Conservation (phyloP, 2,329 filamentous ascomycete genomes). For the Triangularia setosa region DNA sequence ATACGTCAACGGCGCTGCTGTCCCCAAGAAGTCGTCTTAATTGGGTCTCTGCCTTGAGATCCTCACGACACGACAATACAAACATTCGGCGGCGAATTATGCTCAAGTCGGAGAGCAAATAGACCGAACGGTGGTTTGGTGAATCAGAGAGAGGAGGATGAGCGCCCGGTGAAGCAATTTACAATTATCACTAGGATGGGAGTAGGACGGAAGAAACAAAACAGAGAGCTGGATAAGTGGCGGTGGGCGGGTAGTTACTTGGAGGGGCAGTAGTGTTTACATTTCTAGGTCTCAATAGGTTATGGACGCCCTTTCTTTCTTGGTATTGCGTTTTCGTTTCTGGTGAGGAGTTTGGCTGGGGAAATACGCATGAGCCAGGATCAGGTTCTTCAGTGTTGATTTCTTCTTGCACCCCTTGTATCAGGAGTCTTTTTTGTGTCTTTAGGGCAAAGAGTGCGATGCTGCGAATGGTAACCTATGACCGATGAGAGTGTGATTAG, state of each 20-base stretch:
- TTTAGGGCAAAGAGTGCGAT: background rate
- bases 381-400: background rate
- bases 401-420: background rate
- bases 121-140: background rate
- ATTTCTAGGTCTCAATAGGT: background rate
- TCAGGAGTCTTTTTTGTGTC: background rate
- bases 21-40: conserved; percentile 63
- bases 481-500: background rate
- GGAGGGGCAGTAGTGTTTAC: background rate
- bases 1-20: conserved; percentile 59
- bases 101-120: background rate
- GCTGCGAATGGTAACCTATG: background rate
- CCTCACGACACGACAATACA: conserved; percentile 13
- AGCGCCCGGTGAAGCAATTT: background rate
- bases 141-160: background rate
- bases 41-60: background rate
- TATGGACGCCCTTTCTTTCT: background rate
- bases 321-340: background rate
- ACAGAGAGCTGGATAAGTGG: background rate
- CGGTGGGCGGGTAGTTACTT: background rate
- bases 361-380: background rate
- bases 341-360: background rate
- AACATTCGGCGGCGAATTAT: conserved; percentile 7
- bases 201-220: background rate
- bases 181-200: background rate